Percentiles rank a stretch among this genome's conserved stretches.
Evolutionary conservation across 495 filamentous ascomycete genomes (phyloP).

Genomic region (Penicillium turbatum): DNA sequence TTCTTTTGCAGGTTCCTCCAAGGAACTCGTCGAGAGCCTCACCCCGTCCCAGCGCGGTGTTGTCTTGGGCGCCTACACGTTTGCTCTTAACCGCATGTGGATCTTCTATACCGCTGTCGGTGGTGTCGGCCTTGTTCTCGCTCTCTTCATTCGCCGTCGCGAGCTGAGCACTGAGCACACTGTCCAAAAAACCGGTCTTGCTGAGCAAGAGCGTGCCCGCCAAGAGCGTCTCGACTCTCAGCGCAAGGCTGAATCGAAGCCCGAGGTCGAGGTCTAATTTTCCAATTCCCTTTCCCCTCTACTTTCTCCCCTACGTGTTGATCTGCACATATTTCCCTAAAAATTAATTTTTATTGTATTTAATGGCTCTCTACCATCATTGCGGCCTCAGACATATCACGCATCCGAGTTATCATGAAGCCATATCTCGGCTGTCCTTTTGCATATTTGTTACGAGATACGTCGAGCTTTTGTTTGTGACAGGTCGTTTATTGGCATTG

Average conservation of each 20-base stretch:
- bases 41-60: slow-evolving; percentile 42
- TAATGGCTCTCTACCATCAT: not conserved
- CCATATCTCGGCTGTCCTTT: too few species aligned
- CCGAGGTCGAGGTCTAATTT: slow-evolving; percentile 27
- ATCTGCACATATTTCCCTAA: not conserved
- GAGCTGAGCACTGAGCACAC: slow-evolving; percentile 57
- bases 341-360: not conserved
- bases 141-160: slow-evolving; percentile 50
- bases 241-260: slow-evolving; percentile 19
- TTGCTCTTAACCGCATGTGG: slow-evolving; percentile 61
- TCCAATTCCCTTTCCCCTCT: not conserved
- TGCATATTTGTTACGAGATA: not conserved
- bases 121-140: slow-evolving; percentile 50
- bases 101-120: slow-evolving; percentile 57
- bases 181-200: slow-evolving; percentile 59
- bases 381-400: not conserved
- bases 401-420: too few species aligned
- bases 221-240: slow-evolving; percentile 34
- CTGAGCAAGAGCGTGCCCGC: slow-evolving; percentile 44
- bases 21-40: slow-evolving; percentile 50
- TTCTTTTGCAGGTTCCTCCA: slow-evolving; percentile 56
- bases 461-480: not conserved
- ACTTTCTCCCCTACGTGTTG: not conserved
- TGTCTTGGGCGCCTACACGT: slow-evolving; percentile 52
- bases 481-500: not conserved